These are phyloP conservation scores for Patellifolia procumbens DNA, from an alignment of 179 eudicot genomes.

Conservation along the genomic window DNA sequence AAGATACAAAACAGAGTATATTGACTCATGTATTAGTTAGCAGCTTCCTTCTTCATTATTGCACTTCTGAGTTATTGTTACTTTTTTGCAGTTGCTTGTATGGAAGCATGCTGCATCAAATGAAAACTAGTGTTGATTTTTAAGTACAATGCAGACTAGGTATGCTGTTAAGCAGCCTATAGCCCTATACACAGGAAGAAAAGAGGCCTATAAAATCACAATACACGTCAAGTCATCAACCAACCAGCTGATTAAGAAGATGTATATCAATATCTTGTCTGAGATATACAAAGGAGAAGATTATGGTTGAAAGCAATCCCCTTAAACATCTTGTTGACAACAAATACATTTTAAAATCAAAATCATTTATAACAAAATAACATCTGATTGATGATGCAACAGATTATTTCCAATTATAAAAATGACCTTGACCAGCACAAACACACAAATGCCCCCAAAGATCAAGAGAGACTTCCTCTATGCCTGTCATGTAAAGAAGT, in stretches of 20 bases:
- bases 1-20: neutral
- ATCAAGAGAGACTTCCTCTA: neutral
- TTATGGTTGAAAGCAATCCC: conserved; percentile 24
- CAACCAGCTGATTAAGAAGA: conserved; percentile 7
- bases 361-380: neutral
- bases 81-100: neutral
- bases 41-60: neutral
- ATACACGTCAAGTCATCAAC: neutral
- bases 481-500: conserved; percentile 5
- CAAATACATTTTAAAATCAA: neutral
- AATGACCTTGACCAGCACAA: neutral
- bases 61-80: neutral
- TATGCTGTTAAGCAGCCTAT: neutral
- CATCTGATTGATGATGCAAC: neutral
- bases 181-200: no score
- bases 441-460: neutral
- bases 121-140: neutral
- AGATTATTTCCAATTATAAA: neutral
- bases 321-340: conserved; percentile 26
- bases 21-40: neutral
- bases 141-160: neutral
- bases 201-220: neutral
- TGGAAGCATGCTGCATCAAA: neutral
- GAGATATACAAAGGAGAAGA: conserved; percentile 17
- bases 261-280: conserved; percentile 36